Base-by-base conservation (phyloP, 2,329 filamentous ascomycete species). In the Trichoderma koningii region DNA sequence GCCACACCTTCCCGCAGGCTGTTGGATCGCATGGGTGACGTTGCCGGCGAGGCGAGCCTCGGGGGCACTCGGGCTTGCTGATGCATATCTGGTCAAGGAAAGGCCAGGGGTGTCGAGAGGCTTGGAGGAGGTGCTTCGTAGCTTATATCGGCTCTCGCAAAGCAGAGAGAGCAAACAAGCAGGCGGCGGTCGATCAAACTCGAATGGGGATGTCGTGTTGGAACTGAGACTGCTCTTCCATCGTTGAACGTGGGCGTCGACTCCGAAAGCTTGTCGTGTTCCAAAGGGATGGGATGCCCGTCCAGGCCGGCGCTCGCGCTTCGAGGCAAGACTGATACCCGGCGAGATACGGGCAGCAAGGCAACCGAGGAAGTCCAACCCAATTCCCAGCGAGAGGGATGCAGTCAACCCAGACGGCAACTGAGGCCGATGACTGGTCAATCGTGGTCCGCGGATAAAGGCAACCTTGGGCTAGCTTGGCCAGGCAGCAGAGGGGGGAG, bases 41-140 rank as follows among this genome's bases (percentile, higher is more conserved):
- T 87, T 71, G 89, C 88, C 68, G 92, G 88, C 68, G 91, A 92
- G 67, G 89, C 85, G 73, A 87, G 85, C 76, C 88, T 85, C 69
- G 90, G 89, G 70, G 89, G 85, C 68, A 88, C 85, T 72, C 93
- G 88, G 71, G 91, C 89, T 79, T 93, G 91, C 80, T 96, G 93
- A 85, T 97, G 93, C 93, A 97, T 97, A 59, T 53, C 41, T 47
- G 41, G 17, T 47, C 60, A 63, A 47, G 7, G 38, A 38, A 17
- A 17, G 17, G 4, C 34, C 12, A 19, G 10, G 38, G 3, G 9
- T 19, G 42, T 7, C 21, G 19, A 19, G 42, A 44, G 26, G 38
- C 5, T 23, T 15, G 6, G 47, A 34, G 19, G 48, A 15, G 38
- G 30, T 38, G 38, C 12, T 23, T n/a, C 30, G 48, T 44, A 52